Evolutionary conservation across 2,329 filamentous ascomycete genomes (phyloP).

Genomic region (Aureobasidium leucospermi): DNA sequence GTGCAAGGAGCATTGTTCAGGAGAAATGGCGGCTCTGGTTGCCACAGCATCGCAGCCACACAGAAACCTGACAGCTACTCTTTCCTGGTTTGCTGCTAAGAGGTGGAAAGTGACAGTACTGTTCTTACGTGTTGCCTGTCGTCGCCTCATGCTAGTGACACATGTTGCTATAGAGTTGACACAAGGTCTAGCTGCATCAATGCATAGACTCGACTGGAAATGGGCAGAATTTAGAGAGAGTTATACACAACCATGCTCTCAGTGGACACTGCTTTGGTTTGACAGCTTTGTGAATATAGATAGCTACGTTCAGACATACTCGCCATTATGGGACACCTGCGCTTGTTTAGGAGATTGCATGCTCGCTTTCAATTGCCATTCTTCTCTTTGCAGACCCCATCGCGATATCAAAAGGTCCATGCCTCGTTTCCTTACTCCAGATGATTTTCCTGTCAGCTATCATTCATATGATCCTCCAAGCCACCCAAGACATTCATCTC

Average conservation of each 20-base stretch:
- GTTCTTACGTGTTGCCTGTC: background rate
- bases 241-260: background rate
- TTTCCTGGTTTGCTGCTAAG: background rate
- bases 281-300: background rate
- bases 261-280: background rate
- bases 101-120: background rate
- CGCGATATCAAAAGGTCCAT: background rate
- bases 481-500: conserved; percentile 1
- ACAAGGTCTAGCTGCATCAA: background rate
- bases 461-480: background rate
- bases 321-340: too few relatives aligned
- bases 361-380: background rate
- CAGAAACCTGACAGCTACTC: background rate
- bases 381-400: background rate
- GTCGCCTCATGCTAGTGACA: background rate
- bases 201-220: background rate
- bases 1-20: background rate
- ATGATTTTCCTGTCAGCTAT: background rate
- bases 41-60: background rate
- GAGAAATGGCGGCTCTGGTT: background rate
- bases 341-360: background rate
- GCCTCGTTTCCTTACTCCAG: background rate
- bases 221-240: background rate
- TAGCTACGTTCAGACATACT: too few relatives aligned
- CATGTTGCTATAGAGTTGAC: background rate